These are phyloP conservation scores for Diplosphaera chodatii DNA, from an alignment of 139 green algal genomes.

Conservation along the genomic window DNA sequence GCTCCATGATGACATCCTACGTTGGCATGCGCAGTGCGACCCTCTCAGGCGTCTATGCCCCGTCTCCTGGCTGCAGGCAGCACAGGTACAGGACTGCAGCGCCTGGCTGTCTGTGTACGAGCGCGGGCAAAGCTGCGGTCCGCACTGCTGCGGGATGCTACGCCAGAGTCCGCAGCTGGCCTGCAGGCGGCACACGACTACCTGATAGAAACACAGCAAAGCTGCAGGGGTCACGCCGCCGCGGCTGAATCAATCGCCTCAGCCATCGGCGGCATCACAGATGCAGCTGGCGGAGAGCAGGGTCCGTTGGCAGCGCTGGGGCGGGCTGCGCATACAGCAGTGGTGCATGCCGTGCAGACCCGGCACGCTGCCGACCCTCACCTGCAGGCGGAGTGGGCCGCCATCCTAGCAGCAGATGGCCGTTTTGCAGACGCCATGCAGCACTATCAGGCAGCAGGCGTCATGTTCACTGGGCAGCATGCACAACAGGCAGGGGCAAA, in stretches of 20 bases:
- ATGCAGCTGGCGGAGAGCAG: neutral
- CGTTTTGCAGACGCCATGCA: conserved; percentile 15
- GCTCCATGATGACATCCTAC: too few relatives aligned
- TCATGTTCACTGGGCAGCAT: too few relatives aligned
- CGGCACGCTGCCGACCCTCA: conserved; percentile 54
- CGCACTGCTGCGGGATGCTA: too few relatives aligned
- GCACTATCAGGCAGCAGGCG: conserved; percentile 13
- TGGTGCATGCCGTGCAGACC: conserved; percentile 25
- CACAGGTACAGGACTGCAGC: too few relatives aligned
- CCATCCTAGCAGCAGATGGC: conserved; percentile 22
- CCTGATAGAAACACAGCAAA: neutral
- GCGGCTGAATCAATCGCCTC: too few relatives aligned
- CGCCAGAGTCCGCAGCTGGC: too few relatives aligned
- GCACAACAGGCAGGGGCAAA: too few relatives aligned
- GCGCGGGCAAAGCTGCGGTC: too few relatives aligned
- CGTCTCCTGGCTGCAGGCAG: too few relatives aligned
- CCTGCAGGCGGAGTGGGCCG: conserved; percentile 69
- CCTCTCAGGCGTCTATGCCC: too few relatives aligned
- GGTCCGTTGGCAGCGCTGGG: neutral
- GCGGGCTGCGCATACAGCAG: neutral
- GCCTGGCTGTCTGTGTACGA: too few relatives aligned
- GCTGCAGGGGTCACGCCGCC: neutral
- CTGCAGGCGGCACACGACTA: neutral
- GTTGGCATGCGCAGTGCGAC: too few relatives aligned
- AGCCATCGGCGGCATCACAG: neutral